Conservation (phyloP, 2,329 filamentous ascomycete species). For the Microdochium nivale region DNA sequence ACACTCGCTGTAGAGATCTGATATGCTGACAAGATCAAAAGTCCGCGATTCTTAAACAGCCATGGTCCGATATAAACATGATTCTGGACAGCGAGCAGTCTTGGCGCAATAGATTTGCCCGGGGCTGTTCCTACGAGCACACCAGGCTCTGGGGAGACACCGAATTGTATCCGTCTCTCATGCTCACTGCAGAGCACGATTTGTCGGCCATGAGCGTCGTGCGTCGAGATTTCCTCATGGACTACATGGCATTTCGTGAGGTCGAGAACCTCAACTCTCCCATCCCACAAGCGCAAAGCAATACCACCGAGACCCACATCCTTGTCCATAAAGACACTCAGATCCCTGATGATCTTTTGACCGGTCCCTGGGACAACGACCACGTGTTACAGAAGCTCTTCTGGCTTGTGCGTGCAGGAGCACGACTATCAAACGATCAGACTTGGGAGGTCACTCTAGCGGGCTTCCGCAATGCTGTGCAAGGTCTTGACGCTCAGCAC, state of each 20-base stretch:
- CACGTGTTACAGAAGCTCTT: conserved; percentile 31
- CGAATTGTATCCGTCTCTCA: conserved; percentile 9
- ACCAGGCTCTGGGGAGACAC: conserved; percentile 14
- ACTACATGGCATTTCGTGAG: conserved; percentile 14
- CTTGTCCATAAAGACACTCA: conserved; percentile 29
- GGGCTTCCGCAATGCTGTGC: conserved; percentile 25
- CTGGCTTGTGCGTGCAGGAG: conserved; percentile 34
- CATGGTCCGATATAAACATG: conserved; percentile 35
- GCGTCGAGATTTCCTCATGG: conserved; percentile 12
- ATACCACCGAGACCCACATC: conserved; percentile 7
- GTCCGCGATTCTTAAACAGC: conserved; percentile 32
- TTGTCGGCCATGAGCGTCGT: conserved; percentile 4
- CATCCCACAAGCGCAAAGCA: conserved; percentile 7
- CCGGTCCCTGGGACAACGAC: conserved; percentile 29
- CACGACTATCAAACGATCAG: conserved; percentile 18
- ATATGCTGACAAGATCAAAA: conserved; percentile 9
- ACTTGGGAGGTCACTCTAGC: conserved; percentile 33
- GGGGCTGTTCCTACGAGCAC: conserved; percentile 24
- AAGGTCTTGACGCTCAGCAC: neutral
- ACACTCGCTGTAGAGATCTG: neutral
- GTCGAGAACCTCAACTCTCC: conserved; percentile 7
- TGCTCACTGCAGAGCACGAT: conserved; percentile 7
- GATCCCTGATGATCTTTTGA: conserved; percentile 31
- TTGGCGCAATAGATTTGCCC: conserved; percentile 32
- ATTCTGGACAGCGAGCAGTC: conserved; percentile 38